These are phyloP conservation scores for Lichtheimia hyalospora DNA, from an alignment of 371 early-diverging fungal species.

Conservation along the genomic window DNA sequence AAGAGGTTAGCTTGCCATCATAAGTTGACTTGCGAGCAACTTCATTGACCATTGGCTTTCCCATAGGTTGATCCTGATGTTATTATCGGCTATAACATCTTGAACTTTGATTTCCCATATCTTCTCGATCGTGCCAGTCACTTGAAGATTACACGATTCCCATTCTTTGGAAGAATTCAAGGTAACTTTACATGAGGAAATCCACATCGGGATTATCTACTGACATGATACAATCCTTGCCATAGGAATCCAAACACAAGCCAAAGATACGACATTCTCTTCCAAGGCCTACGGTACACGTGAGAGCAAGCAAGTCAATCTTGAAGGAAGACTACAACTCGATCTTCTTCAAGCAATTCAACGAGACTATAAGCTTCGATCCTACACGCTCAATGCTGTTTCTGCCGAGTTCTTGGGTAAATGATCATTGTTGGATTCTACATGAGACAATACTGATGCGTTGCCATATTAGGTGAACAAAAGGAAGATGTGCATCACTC, in stretches of 20 bases:
- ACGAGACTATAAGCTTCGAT: conserved; percentile 96
- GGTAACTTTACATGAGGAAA: conserved; percentile 19
- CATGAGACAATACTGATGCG: not conserved
- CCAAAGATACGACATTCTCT: conserved; percentile 84
- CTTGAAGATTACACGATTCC: conserved; percentile 77
- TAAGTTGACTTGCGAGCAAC: not conserved
- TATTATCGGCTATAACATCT: conserved; percentile 98
- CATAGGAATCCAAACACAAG: conserved; percentile 62
- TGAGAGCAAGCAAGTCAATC: conserved; percentile 83
- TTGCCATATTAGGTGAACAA: conserved; percentile 77
- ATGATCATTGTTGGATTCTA: conserved; percentile 2
- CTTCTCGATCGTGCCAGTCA: conserved; percentile 91
- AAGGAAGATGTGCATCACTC: conserved; percentile 99
- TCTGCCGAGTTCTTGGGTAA: conserved; percentile 93
- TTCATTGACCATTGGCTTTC: not conserved
- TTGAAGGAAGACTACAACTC: conserved; percentile 96
- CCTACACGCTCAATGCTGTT: conserved; percentile 98
- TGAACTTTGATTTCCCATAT: conserved; percentile 99
- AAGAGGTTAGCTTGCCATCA: not conserved
- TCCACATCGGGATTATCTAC: not conserved
- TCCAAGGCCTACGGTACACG: conserved; percentile 95
- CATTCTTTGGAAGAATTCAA: conserved; percentile 86
- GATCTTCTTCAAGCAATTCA: conserved; percentile 97
- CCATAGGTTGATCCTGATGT: conserved; percentile 94
- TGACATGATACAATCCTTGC: not conserved